Base-by-base conservation (phyloP, 2,329 filamentous ascomycete genomes). In the Talaromyces funiculosus region DNA sequence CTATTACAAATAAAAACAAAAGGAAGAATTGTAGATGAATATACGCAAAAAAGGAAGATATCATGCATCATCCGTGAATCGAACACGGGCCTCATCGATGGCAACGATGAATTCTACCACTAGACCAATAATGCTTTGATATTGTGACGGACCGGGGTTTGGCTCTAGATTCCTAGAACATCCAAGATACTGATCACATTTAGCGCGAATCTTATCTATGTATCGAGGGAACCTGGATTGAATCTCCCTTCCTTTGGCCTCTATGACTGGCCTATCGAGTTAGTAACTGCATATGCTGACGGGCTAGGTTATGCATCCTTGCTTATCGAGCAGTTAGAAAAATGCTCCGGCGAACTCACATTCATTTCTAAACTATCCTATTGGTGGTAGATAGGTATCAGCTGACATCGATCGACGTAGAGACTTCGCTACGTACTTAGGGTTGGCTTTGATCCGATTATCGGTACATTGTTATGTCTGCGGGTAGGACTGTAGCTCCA, bases 61-160 rank as follows among this genome's bases (percentile, higher is more conserved):
- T 4, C 4, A 4, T 64, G 62, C 62, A 64, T 64, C 62, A 62
- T 64, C 62, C 62, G 62, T 59, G 62, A 64, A 64, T 64, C 62
- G 62, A 64, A 64, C 62, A 59, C 62, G 62, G 62, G 62, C 62
- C 62, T 64, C 62, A 54, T 64, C 62, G 62, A 64, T 64, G 62
- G 62, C 62, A 64, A 64, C 62, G 62, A 64, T 54, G 62, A 64
- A 64, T 64, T 64, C 62, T 64, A 64, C 62, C 62, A 64, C 62
- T 64, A 64, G 62, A 64, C 62, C 62, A 64, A 64, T 62, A 61
- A 64, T 64, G 62, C 62, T 38, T 61, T 2, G 47, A 51, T 51
- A 12, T 14, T 16, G n/a, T 14, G 10, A 5, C 3, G 29, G 5
- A 9, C 29, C 5, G 1, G 1, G 14, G 20, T 51, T 22, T 22